A percentile compares a stretch with the other conserved stretches of the same genome.
Evolutionary conservation across 805 yeast species (phyloP).

Genomic region (Yueomyces sp.): DNA sequence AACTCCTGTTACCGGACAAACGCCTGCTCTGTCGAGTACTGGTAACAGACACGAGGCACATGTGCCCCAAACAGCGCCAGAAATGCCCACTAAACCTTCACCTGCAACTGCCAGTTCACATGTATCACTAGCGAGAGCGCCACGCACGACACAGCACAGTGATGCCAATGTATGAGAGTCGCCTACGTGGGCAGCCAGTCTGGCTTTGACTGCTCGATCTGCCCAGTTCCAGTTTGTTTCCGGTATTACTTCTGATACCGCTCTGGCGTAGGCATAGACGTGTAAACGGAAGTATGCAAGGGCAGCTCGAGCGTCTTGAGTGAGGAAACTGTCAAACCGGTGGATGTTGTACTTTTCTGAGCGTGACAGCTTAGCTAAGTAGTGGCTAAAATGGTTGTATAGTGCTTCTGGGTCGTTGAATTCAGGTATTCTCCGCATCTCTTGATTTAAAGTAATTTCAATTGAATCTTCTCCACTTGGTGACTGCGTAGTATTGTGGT

Average conservation of each 20-base stretch:
- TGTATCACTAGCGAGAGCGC: conserved; percentile 6
- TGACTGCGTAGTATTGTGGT: background rate
- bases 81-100: background rate
- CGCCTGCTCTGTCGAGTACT: conserved; percentile 21
- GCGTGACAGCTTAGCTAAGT: background rate
- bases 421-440: background rate
- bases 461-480: background rate
- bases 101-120: background rate
- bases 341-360: background rate
- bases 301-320: too few relatives aligned
- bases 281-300: too few relatives aligned
- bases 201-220: conserved; percentile 11
- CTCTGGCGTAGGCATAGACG: background rate
- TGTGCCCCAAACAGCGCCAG: conserved; percentile 24
- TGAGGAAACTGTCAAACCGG: background rate
- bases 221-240: background rate
- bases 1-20: conserved; percentile 21
- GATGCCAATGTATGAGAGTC: too few relatives aligned
- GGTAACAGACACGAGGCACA: conserved; percentile 29
- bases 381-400: too few relatives aligned
- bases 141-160: too few relatives aligned
- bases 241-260: background rate
- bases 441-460: too few relatives aligned
- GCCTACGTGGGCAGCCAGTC: too few relatives aligned
- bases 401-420: too few relatives aligned